Percentiles rank a stretch among this genome's conserved stretches.
Conservation (phyloP, 2,329 filamentous ascomycete species). For the Trichoderma sp. region DNA sequence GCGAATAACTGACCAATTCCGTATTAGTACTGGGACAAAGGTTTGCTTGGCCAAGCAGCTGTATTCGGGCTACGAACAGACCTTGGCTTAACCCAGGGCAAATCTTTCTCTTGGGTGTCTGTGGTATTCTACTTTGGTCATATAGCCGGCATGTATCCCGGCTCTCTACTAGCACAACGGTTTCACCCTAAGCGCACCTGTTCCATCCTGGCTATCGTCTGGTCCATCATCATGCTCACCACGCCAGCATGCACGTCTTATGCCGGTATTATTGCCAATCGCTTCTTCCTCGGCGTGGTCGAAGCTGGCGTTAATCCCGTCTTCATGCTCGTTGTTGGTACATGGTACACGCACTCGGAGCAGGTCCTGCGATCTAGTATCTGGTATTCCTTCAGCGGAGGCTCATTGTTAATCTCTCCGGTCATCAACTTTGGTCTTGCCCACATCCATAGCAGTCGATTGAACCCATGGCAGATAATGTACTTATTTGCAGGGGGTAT, state of each 20-base stretch:
- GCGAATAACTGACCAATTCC: background rate
- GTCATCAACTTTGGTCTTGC: background rate
- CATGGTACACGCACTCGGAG: background rate
- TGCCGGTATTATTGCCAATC: background rate
- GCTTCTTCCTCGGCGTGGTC: background rate
- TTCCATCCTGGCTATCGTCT: background rate
- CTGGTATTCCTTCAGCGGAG: background rate
- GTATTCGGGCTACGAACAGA: background rate
- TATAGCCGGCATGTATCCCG: background rate
- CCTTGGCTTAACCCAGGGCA: background rate
- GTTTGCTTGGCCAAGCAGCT: background rate
- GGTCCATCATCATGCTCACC: background rate
- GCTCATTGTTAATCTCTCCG: background rate
- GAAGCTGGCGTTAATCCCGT: background rate
- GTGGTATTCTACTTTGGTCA: conserved; percentile 1
- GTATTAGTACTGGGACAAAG: conserved; percentile 4
- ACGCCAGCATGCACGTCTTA: background rate
- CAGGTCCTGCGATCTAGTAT: background rate
- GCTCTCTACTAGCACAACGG: background rate
- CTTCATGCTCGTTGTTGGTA: background rate
- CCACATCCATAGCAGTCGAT: background rate
- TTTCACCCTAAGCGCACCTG: background rate
- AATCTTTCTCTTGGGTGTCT: background rate
- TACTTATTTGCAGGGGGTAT: background rate
- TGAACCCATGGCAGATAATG: background rate